Percentiles rank a stretch among this genome's conserved stretches.
phyloP scores from a whole-genome alignment of 225 moss, liverwort and hornwort species.

The Pseudoscleropodium purum region DNA sequence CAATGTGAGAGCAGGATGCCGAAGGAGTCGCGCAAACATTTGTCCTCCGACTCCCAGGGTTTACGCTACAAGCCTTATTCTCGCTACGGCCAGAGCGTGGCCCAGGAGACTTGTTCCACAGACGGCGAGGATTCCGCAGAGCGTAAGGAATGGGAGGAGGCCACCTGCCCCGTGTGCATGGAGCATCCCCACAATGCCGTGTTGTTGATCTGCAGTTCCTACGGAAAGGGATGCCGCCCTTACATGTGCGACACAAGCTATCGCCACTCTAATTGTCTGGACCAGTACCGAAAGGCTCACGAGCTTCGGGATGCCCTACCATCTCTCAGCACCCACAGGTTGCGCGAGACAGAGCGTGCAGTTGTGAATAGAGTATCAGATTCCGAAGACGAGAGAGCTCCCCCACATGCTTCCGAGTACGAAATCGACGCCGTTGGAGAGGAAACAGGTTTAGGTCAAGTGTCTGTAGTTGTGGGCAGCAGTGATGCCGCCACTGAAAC shows the following conservation, averaged over 20 bases:
- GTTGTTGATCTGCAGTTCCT: slow-evolving; percentile 74
- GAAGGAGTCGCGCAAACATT: slow-evolving; percentile 75
- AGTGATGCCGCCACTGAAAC: neutral
- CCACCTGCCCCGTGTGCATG: slow-evolving; percentile 98
- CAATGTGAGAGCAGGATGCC: slow-evolving; percentile 54
- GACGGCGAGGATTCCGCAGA: slow-evolving; percentile 62
- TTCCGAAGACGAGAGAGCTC: slow-evolving; percentile 10
- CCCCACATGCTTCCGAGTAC: neutral
- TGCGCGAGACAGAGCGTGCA: slow-evolving; percentile 11
- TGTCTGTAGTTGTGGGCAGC: slow-evolving; percentile 13
- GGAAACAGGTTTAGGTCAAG: slow-evolving; percentile 23
- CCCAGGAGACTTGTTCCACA: slow-evolving; percentile 67
- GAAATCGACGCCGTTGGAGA: slow-evolving; percentile 24
- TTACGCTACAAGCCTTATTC: slow-evolving; percentile 77
- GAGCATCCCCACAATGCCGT: slow-evolving; percentile 96
- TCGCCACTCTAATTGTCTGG: slow-evolving; percentile 93
- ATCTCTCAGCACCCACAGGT: neutral
- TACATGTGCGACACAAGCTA: slow-evolving; percentile 99
- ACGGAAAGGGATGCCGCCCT: slow-evolving; percentile 88
- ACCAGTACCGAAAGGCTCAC: slow-evolving; percentile 91
- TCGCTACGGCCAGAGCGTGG: slow-evolving; percentile 55
- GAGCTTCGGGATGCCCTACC: slow-evolving; percentile 32
- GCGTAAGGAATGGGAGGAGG: slow-evolving; percentile 95
- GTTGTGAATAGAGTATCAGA: slow-evolving; percentile 27
- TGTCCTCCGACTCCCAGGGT: slow-evolving; percentile 78